Evolutionary conservation across 78 protist genomes (phyloP), one percentile per base, ranked within the genome.

Genomic region (Thecamonas trahens): DNA sequence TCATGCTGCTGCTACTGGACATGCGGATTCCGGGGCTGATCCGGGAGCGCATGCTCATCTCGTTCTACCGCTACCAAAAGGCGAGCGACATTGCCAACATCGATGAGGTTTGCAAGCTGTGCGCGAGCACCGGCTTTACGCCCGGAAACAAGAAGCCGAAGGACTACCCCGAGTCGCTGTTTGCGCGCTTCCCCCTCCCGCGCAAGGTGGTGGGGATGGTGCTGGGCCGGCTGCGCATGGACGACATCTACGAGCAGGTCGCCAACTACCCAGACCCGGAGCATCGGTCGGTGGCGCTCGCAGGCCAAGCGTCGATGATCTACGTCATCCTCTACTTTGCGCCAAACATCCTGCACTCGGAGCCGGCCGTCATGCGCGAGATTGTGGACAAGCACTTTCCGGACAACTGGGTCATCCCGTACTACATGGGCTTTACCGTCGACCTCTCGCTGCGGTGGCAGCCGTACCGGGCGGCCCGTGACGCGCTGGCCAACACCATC

Each of bases 321-420:
- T 95, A 89, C 77, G 68, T 94, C 5, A 77, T 95, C 13, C 89
- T 97, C 29, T 95, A 76, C 74, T 95, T 97, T 58, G 89, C 52
- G 31, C 97, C 98, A 4, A 76, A 80, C 35, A 69, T 90, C 24
- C 88, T 96, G 52, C 34, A 86, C 35, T 54, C 64, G 22, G 83
- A 88, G 66, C 62, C 69, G 82, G 52, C 96, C 50, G 65, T 83
- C 47, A 96, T 96, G 99, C 78, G 97, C 37, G 98, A 93, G 74
- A 89, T 96, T 54, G 98, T 95, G 50, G 96, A 91, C 70, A 93
- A 92, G 74, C 91, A 84, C 70, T 95, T 95, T 73, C 81, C 84
- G 38, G 98, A 94, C 82, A 95, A 94, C 75, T 95, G 94, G 95
- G 85, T 97, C 35, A 78, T 93, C 26, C n/a, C 96, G 42, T 83